A percentile compares a stretch with the other conserved stretches of the same genome.
Conservation (phyloP, 176 grass and related monocot species). For the Panicum miliaceum region DNA sequence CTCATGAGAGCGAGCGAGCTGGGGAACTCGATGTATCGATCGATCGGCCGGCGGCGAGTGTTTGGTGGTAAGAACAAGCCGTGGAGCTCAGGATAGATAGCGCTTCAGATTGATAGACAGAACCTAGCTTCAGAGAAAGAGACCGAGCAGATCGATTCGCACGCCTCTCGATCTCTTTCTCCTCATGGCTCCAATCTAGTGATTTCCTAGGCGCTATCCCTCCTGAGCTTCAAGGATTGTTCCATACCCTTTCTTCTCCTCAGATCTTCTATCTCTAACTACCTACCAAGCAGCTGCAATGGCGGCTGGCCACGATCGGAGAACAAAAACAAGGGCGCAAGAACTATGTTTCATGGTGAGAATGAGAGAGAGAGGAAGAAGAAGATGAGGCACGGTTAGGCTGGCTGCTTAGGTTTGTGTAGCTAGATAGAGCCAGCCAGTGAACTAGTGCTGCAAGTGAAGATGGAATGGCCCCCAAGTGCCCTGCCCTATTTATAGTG, state of each 20-base stretch:
- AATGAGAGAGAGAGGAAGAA: not conserved
- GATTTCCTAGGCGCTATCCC: constrained; percentile 59
- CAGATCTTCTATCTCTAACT: not conserved
- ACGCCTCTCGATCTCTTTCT: not conserved
- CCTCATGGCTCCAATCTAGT: constrained; percentile 32
- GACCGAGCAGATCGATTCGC: not conserved
- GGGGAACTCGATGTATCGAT: not conserved
- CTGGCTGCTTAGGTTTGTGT: not conserved
- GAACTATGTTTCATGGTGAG: not conserved
- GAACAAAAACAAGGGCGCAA: not conserved
- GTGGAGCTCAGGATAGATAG: constrained; percentile 77
- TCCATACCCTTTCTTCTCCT: constrained; percentile 40
- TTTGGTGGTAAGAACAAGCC: constrained; percentile 50
- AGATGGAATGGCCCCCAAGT: constrained; percentile 36
- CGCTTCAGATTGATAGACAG: constrained; percentile 45
- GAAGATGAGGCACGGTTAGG: not conserved
- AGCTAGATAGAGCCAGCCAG: not conserved
- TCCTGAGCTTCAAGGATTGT: constrained; percentile 70
- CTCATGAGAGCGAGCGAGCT: no score
- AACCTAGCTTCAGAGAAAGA: constrained; percentile 24
- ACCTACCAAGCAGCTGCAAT: not conserved
- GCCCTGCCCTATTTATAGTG: constrained; percentile 58
- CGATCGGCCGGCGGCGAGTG: not conserved
- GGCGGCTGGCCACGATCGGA: not conserved
- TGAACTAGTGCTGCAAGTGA: constrained; percentile 10